A percentile compares a stretch with the other conserved stretches of the same genome.
These are phyloP conservation scores for Aspergillus nidulans DNA, from an alignment of 495 filamentous ascomycete species.

Conservation along the genomic window DNA sequence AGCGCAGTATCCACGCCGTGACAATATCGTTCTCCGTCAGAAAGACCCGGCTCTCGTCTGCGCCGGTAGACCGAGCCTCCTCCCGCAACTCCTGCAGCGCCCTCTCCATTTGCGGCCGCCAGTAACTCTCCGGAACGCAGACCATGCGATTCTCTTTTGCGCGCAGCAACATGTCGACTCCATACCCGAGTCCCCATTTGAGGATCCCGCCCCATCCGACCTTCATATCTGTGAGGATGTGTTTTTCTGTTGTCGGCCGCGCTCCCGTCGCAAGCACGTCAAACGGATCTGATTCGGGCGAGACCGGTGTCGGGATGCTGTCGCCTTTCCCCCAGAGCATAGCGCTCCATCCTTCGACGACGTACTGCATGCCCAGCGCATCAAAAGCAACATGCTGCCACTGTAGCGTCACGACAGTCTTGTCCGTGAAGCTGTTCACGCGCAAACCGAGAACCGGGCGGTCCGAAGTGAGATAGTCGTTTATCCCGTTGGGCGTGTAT, in stretches of 20 bases:
- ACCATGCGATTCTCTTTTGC: conserved; percentile 26
- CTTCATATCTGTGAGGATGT: conserved; percentile 7
- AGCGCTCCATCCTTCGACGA: conserved; percentile 20
- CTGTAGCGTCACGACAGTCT: conserved; percentile 40
- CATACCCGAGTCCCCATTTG: conserved; percentile 23
- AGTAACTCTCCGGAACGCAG: conserved; percentile 21
- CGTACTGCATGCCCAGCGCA: conserved; percentile 21
- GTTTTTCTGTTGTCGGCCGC: conserved; percentile 3
- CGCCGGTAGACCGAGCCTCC: conserved; percentile 11
- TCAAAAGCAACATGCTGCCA: conserved; percentile 26
- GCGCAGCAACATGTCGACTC: conserved; percentile 20
- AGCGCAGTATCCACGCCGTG: conserved; percentile 23
- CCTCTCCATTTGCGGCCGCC: conserved; percentile 19
- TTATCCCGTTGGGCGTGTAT: conserved; percentile 19
- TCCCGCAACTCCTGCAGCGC: conserved; percentile 18
- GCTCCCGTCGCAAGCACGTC: conserved; percentile 9
- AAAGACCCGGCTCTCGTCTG: conserved; percentile 20
- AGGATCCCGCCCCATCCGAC: conserved; percentile 18
- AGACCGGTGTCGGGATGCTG: conserved; percentile 14
- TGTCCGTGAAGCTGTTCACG: conserved; percentile 45
- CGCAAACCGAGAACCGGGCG: conserved; percentile 44
- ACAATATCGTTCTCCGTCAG: conserved; percentile 22
- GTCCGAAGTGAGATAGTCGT: conserved; percentile 44
- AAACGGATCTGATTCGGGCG: conserved; percentile 16
- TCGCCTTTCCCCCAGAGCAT: conserved; percentile 20